A percentile compares a stretch with the other conserved stretches of the same genome.
Evolutionary conservation across 768 basidiomycete genomes (phyloP).

Genomic region (Lyophyllum semitale): DNA sequence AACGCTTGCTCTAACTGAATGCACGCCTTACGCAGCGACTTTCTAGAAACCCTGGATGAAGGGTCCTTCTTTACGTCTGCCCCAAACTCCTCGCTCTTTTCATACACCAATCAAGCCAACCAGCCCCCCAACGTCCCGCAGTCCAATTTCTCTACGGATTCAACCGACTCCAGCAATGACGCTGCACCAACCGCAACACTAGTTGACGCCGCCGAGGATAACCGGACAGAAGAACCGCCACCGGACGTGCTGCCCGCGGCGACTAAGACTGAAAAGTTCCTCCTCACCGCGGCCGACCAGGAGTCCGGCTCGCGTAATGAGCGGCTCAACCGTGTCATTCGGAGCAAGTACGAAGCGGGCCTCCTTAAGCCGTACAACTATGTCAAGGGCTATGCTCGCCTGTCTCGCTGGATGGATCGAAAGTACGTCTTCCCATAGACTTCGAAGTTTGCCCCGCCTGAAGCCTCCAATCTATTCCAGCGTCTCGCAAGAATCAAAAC

Average conservation of each 20-base stretch:
- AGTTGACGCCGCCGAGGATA: not conserved
- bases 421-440: slow-evolving; percentile 54
- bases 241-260: slow-evolving; percentile 67
- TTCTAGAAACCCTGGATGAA: slow-evolving; percentile 86
- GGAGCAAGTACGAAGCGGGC: slow-evolving; percentile 96
- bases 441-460: not conserved
- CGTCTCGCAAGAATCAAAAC: slow-evolving; percentile 88
- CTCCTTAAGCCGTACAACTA: slow-evolving; percentile 95
- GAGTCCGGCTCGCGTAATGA: slow-evolving; percentile 89
- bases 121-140: not conserved
- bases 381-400: slow-evolving; percentile 89
- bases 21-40: slow-evolving; percentile 57
- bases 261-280: slow-evolving; percentile 83
- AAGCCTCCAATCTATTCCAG: no score
- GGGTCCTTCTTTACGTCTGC: slow-evolving; percentile 77
- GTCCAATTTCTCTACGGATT: slow-evolving; percentile 15
- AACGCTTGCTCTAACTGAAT: not conserved
- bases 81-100: slow-evolving; percentile 46
- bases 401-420: slow-evolving; percentile 93
- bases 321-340: slow-evolving; percentile 86
- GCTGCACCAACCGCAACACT: not conserved
- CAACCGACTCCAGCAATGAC: slow-evolving; percentile 7
- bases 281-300: slow-evolving; percentile 94
- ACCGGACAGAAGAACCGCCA: slow-evolving; percentile 35
- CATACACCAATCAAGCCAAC: slow-evolving; percentile 31